Base-by-base conservation (phyloP, 192 early-diverging fungal species). In the Coemansia sp. region DNA sequence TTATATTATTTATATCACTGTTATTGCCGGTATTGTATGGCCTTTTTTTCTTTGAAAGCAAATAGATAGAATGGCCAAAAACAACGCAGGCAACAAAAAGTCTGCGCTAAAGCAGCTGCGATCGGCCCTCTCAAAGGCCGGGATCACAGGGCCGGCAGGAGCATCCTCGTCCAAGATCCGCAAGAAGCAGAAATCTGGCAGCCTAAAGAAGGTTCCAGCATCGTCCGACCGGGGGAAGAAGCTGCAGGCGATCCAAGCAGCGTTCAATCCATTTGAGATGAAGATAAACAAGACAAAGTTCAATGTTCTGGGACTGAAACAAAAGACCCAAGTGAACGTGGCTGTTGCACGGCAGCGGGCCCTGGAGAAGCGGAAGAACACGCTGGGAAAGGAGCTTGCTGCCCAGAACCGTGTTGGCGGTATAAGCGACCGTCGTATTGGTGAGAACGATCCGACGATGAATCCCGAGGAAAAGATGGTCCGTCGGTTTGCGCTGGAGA, bases 391-490 rank as follows among this genome's bases (percentile, higher is more conserved):
- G 19, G 95, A 97, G 80, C 75, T 93, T 64, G 72, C 87, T 44
- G 87, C 86, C 39, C 87, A 88, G 45, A 84, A 87, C 64, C 90
- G 89, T 53, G 79, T 84, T 19, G 88, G 91, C 58, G 89, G 89
- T 9, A 80, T 99, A 40, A 87, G 96, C 13, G 98, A 99, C 85
- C 85, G 90, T 53, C 92, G 98, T 61, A 95, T 99, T 79, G 98
- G 97, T 70, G 98, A 98, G 72, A 88, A 90, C 65, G 86, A 97
- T 71, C 86, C 91, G 13, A 87, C 76, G 39, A 79, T 98, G 87
- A 92, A 94, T 40, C 84, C 91, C 1, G 98, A 99, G 83, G 98
- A 99, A 60, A 95, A 93, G 67, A 96, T 98, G 96, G 65, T 98
- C 75, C 87, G 89, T 81, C 88, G 98, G 70, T 98, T 98, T 74